Base-by-base conservation (phyloP, 2,329 filamentous ascomycete genomes). In the Penicillium sp. region DNA sequence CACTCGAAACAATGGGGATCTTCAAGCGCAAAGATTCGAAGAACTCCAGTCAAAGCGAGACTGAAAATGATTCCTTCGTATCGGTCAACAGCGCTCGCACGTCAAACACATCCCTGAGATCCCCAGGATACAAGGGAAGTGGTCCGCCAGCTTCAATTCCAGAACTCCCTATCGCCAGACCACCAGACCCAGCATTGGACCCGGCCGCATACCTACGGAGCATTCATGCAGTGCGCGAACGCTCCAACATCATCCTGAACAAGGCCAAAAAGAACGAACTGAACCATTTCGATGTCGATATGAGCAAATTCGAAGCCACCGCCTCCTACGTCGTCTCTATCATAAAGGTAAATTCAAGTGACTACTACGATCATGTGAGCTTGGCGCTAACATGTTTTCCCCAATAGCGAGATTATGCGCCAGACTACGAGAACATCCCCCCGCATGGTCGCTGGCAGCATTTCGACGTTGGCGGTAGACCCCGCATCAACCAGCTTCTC, bases 181-280 rank as follows among this genome's bases (percentile, higher is more conserved):
- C 92, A 17, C 93, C 93, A 29, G 93, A 97, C 76, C 93, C 93
- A 68, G 83, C 88, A 61, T 82, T 93, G 66, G 91, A 97, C 73
- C 93, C 93, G 21, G 91, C 89, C 25, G 93, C 88, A 60, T 97
- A 97, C 76, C 84, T 99, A 69, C 87, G 90, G 72, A 97, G 92
- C 77, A 86, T 97, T 69, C 87, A 91, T 69, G 87, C 94, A 29
- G 91, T 99, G 27, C 84, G 94, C 61, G 91, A 97, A 69, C 81
- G 92, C 62, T 89, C 85, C 70, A 84, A 79, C 67, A 78, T 93
- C 64, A 82, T 96, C 52, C 82, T 90, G 60, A 84, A 90, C 62
- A 93, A 89, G 79, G 91, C 92, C 10, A 82, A 89, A 68, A 82
- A 81, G 64, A 91, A 96, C 70, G 82, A 89, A 66, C 82, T 96